phyloP scores from a whole-genome alignment of 2,329 filamentous ascomycete species.

The Shiraia sp. region DNA sequence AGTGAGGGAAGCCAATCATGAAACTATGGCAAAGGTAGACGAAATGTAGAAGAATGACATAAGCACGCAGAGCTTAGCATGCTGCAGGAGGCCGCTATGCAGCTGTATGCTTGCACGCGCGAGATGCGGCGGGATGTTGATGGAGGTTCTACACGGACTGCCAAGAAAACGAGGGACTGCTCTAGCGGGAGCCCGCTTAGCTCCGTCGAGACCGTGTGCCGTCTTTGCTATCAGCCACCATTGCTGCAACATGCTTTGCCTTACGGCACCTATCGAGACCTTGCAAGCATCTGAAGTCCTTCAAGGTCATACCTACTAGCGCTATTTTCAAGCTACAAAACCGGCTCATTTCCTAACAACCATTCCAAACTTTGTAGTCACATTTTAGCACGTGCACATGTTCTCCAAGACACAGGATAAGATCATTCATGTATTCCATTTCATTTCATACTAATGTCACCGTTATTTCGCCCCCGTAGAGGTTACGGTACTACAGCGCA shows the following conservation, averaged over 20 bases:
- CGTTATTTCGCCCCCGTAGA: too few species aligned
- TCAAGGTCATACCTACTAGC: too few species aligned
- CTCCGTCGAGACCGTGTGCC: conserved; percentile 9
- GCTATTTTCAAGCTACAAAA: too few species aligned
- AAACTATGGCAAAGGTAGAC: conserved; percentile 11
- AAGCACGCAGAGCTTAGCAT: conserved; percentile 14
- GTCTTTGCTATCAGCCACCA: neutral
- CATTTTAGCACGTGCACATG: too few species aligned
- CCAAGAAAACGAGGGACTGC: conserved; percentile 20
- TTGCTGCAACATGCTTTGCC: neutral
- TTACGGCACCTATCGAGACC: too few species aligned
- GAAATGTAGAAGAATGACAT: conserved; percentile 6
- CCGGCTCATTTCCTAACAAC: too few species aligned
- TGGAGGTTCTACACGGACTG: conserved; percentile 21
- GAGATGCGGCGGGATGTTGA: conserved; percentile 21
- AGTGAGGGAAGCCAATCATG: conserved; percentile 19
- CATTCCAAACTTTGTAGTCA: too few species aligned
- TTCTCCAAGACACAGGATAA: too few species aligned
- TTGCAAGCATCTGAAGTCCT: too few species aligned
- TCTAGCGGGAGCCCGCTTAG: conserved; percentile 15
- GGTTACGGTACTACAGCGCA: neutral
- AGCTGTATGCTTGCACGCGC: conserved; percentile 29
- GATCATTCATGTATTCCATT: too few species aligned
- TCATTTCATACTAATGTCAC: too few species aligned
- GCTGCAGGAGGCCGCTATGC: conserved; percentile 28